phyloP scores from a whole-genome alignment of 257 asterid species.

The Forsythia suspensa region DNA sequence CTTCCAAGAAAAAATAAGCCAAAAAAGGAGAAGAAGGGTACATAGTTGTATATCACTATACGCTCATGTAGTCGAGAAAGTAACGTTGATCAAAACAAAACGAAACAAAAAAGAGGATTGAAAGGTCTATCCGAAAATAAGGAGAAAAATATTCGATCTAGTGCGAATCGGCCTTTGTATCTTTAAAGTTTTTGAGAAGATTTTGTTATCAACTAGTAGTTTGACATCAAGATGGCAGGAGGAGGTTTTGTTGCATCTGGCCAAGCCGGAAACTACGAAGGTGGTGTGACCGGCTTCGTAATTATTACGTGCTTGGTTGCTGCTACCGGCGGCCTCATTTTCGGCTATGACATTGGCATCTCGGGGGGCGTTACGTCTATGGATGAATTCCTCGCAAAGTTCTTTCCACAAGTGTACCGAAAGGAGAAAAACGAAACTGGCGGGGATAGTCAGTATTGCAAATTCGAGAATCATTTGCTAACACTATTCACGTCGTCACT shows the following conservation, averaged over 20 bases:
- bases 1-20: neutral
- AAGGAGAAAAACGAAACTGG: slow-evolving; percentile 24
- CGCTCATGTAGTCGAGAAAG: neutral
- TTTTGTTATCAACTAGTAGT: neutral
- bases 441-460: slow-evolving; percentile 42
- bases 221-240: slow-evolving; percentile 33
- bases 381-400: slow-evolving; percentile 56
- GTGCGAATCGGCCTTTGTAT: neutral
- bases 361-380: slow-evolving; percentile 77
- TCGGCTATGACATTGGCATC: slow-evolving; percentile 62
- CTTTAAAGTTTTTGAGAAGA: neutral
- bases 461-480: slow-evolving; percentile 46
- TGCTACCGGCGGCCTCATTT: slow-evolving; percentile 60
- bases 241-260: slow-evolving; percentile 22
- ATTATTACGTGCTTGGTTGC: slow-evolving; percentile 47
- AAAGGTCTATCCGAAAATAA: neutral
- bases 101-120: neutral
- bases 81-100: neutral
- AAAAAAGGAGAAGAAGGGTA: neutral
- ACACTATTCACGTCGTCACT: slow-evolving; percentile 69
- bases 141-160: neutral
- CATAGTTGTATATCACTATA: neutral
- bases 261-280: slow-evolving; percentile 29
- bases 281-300: slow-evolving; percentile 43
- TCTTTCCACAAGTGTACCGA: slow-evolving; percentile 46